Percentiles rank a stretch among this genome's conserved stretches.
Conservation (phyloP, 2,329 filamentous ascomycete species). For the Penicillium sclerotigenum region DNA sequence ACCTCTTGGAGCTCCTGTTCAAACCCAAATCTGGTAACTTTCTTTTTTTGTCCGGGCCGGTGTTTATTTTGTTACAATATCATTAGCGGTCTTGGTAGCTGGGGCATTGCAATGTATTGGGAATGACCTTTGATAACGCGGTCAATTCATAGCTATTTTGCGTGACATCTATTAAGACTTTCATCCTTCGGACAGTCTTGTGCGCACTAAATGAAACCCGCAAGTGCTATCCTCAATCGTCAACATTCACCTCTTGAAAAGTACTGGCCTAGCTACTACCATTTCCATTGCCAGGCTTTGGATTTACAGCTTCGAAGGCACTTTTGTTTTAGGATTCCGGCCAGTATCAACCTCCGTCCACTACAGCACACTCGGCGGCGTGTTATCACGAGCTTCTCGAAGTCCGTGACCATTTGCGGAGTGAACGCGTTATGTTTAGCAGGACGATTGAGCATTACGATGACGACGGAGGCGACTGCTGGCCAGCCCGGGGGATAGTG, state of each 20-base stretch:
- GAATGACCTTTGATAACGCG: slow-evolving; percentile 16
- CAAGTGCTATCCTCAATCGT: neutral
- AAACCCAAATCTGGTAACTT: slow-evolving; percentile 10
- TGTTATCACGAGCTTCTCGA: slow-evolving; percentile 50
- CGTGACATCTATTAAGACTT: neutral
- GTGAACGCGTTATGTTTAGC: slow-evolving; percentile 60
- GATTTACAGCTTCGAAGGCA: slow-evolving; percentile 25
- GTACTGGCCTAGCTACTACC: too few species aligned
- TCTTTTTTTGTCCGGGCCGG: slow-evolving; percentile 19
- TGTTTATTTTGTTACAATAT: slow-evolving; percentile 22
- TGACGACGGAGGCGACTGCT: slow-evolving; percentile 47
- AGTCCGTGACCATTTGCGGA: slow-evolving; percentile 48
- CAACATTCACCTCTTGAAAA: neutral
- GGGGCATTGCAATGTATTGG: slow-evolving; percentile 20
- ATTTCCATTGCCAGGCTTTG: neutral
- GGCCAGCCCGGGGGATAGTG: slow-evolving; percentile 47
- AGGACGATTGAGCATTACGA: slow-evolving; percentile 54
- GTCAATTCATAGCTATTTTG: neutral
- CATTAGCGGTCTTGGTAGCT: slow-evolving; percentile 25
- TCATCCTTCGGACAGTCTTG: neutral
- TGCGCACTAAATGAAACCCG: neutral
- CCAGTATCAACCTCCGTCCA: slow-evolving; percentile 57
- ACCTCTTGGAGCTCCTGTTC: neutral
- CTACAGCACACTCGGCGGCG: slow-evolving; percentile 64
- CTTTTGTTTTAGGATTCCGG: slow-evolving; percentile 20